Evolutionary conservation across 2,329 filamentous ascomycete species (phyloP), one percentile per base, ranked within the genome.

Genomic region (Aspergillus sp.): DNA sequence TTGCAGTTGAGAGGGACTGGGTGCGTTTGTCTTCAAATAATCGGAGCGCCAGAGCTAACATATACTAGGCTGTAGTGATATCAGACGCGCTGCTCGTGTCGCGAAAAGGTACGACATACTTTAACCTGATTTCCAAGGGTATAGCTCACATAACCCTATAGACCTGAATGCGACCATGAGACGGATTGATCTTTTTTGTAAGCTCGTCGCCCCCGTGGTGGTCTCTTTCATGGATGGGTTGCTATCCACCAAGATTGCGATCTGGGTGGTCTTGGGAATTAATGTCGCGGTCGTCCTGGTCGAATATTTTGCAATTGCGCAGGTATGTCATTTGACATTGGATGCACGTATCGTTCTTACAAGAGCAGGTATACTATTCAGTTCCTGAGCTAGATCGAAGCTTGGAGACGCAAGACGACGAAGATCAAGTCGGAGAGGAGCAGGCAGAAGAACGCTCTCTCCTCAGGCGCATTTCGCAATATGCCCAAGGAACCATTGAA

Each of bases 1-100:
- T 91, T 1, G 79, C 89, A 0, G 81, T 92, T 0, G 89, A 91
- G 69, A 78, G 85, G 65, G 89, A 92, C 64, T 91, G 89, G 88
- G 73, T 78, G 61, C 49, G 71, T 55, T 55, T 50, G 9, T 56
- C 48, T 41, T 47, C 56, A 41, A 4, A 13, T 22, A 20, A 48
- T 26, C 12, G 5, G 32, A 32, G 32, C 5, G 30, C 39, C 15
- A 20, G 22, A 18, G 9, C 45, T 62, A 44, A 58, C 45, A 20
- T 9, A 2, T 38, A 6, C 36, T 26, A 72, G 71, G 66, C 65
- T 4, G 67, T 74, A 45, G 68, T 73, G 12, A 67, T 74, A 34
- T 66, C 70, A 15, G 64, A 68, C 20, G 64, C 59, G 24, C 62
- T 72, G 55, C 34, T 73, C 71, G 42, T 80, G 69, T 67, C 76